A percentile compares a stretch with the other conserved stretches of the same genome.
phyloP scores from a whole-genome alignment of 768 basidiomycete genomes.

The Hemileccinum rubropunctum region DNA sequence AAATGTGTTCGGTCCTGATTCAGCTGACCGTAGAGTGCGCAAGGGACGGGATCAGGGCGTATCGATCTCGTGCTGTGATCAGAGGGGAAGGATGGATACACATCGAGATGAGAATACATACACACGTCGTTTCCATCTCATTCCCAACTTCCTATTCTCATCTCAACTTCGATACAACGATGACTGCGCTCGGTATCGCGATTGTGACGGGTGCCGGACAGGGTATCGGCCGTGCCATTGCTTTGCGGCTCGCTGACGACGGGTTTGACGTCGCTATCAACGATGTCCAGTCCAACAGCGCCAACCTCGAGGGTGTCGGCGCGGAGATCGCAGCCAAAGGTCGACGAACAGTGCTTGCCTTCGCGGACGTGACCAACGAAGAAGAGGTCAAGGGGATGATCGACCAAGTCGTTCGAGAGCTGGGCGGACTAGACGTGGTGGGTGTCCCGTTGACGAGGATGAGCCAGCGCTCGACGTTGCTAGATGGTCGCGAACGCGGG shows the following conservation, averaged over 20 bases:
- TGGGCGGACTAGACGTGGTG: conserved; percentile 13
- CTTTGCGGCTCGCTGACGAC: conserved; percentile 39
- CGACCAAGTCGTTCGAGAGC: not conserved
- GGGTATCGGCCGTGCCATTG: conserved; percentile 50
- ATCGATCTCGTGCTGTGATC: no score
- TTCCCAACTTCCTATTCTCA: no score
- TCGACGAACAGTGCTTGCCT: not conserved
- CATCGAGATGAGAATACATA: no score
- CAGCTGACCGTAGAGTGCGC: no score
- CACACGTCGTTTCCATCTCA: no score
- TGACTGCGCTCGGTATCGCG: conserved; percentile 23
- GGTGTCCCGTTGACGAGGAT: not conserved
- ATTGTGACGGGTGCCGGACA: conserved; percentile 44
- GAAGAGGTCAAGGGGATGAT: conserved; percentile 14
- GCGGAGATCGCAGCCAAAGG: not conserved
- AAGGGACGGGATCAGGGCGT: no score
- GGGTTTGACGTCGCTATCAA: conserved; percentile 48
- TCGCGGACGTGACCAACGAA: conserved; percentile 5
- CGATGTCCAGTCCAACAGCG: conserved; percentile 30
- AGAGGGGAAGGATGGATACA: no score
- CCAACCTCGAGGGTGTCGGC: conserved; percentile 2
- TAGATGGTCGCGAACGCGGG: conserved; percentile 17
- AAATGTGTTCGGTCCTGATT: no score
- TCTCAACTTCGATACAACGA: no score
- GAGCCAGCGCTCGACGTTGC: not conserved